Evolutionary conservation across 495 filamentous ascomycete genomes (phyloP), one percentile per base, ranked within the genome.

Genomic region (Xylona heveae): DNA sequence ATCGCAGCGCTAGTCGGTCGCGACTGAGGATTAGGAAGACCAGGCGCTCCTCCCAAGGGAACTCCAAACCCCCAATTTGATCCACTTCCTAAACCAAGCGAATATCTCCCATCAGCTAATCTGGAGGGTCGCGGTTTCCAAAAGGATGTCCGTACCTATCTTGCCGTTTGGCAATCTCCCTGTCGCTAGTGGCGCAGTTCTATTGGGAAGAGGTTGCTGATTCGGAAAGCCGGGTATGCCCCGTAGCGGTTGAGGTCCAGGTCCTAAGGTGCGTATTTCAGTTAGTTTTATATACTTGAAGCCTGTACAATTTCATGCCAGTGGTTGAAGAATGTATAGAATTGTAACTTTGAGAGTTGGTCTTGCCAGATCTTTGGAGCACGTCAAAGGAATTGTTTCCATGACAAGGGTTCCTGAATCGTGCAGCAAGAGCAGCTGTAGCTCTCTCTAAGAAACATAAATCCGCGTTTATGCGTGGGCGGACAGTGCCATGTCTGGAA

Each of bases 21-120:
- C 54, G 74, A 52, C 55, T 68, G 70, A 47, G 64, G 51, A 42
- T 54, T 58, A 42, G 59, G 61, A 32, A 73, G 52, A 33, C 64
- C 62, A 33, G 64, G 58, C 39, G 68, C 64, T 42, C 68, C 68
- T 29, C 74, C 69, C 60, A 80, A 72, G 30, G 78, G 73, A 42
- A 77, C 59, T 34, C 71, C 72, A 54, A 80, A 82, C 16, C 68
- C 71, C 78, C 78, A 83, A 42, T 66, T 71, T 35, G 68, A 57
- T 47, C 61, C 70, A 49, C 66, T 78, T 40, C 66, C 74, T 62
- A 59, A 33, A 40, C 37, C 23, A 33, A 28, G 46, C 52, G 40
- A 58, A 41, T 41, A 41, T 39, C 41, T 30, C n/a, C 31, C 28
- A 36, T 15, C n/a, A 32, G 10, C 24, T 32, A 14, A 18, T 33